Conservation (phyloP, 306 rosid species). For the Cucurbita argyrosperma region DNA sequence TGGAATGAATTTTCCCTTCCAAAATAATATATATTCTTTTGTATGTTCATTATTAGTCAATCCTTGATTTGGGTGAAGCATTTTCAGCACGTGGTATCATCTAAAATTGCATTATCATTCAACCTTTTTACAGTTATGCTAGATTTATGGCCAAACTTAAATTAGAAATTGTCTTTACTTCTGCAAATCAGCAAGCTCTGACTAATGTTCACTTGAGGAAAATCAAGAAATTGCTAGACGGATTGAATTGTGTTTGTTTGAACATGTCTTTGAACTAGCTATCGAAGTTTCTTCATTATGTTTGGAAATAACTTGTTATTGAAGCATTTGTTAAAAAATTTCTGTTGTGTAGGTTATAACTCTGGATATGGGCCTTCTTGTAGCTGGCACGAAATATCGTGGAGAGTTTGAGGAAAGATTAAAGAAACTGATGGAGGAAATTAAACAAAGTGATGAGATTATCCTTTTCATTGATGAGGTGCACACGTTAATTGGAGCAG, state of each 20-base stretch:
- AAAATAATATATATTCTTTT: background rate
- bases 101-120: background rate
- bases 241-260: background rate
- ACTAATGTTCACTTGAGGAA: background rate
- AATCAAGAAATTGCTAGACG: background rate
- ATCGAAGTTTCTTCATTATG: background rate
- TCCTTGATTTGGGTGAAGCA: background rate
- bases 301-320: background rate
- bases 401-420: conserved; percentile 96
- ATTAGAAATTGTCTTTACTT: background rate
- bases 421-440: conserved; percentile 94
- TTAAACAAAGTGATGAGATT: conserved; percentile 88
- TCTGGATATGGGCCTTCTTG: conserved; percentile 95
- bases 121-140: background rate
- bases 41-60: background rate
- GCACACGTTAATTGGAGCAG: conserved; percentile 93
- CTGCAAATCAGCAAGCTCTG: background rate
- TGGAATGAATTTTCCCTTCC: background rate
- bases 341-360: conserved; percentile 59
- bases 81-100: background rate
- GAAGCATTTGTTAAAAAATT: background rate
- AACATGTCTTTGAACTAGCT: background rate
- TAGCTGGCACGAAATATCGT: conserved; percentile 97
- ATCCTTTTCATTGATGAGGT: conserved; percentile 89
- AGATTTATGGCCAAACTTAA: background rate